Conservation (phyloP, 768 basidiomycete species). For the Rhodotorula kratochvilovae region DNA sequence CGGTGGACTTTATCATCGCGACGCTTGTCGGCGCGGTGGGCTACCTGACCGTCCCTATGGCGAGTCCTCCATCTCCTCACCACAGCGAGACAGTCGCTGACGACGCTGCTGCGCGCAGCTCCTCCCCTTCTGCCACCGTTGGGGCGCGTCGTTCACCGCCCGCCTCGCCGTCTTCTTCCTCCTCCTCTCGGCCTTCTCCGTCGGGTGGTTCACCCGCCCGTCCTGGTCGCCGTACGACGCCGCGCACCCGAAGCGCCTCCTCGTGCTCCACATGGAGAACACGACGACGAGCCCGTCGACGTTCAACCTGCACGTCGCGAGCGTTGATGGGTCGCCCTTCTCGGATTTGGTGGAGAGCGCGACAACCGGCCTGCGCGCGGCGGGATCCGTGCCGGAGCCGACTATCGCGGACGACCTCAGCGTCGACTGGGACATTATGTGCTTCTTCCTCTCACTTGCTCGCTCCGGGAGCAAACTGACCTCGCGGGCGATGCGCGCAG, state of each 20-base stretch:
- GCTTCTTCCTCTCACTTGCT: background rate
- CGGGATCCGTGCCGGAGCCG: constrained; percentile 46
- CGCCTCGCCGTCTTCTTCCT: constrained; percentile 52
- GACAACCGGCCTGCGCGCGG: constrained; percentile 56
- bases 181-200: constrained; percentile 53
- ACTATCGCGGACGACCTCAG: constrained; percentile 67
- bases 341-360: constrained; percentile 60
- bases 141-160: constrained; percentile 50
- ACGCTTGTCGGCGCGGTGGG: constrained; percentile 62
- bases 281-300: constrained; percentile 55
- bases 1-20: constrained; percentile 83
- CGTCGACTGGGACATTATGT: constrained; percentile 76
- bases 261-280: constrained; percentile 78
- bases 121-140: constrained; percentile 70
- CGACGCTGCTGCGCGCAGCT: background rate
- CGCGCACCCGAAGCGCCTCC: constrained; percentile 81
- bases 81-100: background rate
- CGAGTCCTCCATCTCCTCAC: constrained; percentile 10
- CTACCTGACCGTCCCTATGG: constrained; percentile 59
- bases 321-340: constrained; percentile 76
- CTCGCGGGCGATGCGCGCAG: background rate
- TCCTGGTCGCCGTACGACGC: constrained; percentile 62
- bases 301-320: constrained; percentile 71
- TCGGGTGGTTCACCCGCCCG: constrained; percentile 58
- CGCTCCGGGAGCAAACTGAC: too few species aligned